Evolutionary conservation across 176 grass and related monocot genomes (phyloP).

Genomic region (Cenchrus americanus): DNA sequence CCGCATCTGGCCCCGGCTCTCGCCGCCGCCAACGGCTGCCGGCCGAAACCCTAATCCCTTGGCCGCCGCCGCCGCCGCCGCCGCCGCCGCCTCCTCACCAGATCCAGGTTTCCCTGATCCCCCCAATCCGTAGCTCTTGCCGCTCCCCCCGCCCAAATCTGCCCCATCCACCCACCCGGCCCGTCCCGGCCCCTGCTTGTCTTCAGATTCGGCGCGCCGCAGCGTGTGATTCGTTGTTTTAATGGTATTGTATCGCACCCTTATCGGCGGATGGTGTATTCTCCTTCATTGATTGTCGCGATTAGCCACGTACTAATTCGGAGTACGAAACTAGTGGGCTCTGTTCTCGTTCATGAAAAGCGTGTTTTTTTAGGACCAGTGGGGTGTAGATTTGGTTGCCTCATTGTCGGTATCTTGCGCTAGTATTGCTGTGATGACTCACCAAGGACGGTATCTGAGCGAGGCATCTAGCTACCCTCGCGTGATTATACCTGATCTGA

Average conservation of each 20-base stretch:
- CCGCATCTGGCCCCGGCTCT: background rate
- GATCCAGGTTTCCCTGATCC: background rate
- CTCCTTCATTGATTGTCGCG: background rate
- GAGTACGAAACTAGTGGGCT: background rate
- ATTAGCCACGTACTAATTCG: background rate
- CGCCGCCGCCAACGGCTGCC: background rate
- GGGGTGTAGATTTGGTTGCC: background rate
- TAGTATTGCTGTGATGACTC: conserved; percentile 12
- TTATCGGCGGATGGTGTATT: background rate
- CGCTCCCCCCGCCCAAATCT: background rate
- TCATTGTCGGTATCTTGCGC: background rate
- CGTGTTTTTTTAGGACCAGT: background rate
- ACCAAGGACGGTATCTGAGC: conserved; percentile 33
- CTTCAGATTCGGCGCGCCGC: conserved; percentile 9
- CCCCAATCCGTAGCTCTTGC: background rate
- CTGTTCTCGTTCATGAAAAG: background rate
- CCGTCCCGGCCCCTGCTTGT: too few species aligned
- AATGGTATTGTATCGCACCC: background rate
- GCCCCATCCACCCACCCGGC: background rate
- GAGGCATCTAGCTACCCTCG: background rate
- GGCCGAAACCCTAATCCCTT: conserved; percentile 40
- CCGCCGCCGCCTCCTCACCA: background rate
- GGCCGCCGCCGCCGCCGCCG: background rate
- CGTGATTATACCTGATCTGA: conserved; percentile 42
- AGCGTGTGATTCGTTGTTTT: background rate